Base-by-base conservation (phyloP, 768 basidiomycete genomes). In the Russula griseocarnosa region DNA sequence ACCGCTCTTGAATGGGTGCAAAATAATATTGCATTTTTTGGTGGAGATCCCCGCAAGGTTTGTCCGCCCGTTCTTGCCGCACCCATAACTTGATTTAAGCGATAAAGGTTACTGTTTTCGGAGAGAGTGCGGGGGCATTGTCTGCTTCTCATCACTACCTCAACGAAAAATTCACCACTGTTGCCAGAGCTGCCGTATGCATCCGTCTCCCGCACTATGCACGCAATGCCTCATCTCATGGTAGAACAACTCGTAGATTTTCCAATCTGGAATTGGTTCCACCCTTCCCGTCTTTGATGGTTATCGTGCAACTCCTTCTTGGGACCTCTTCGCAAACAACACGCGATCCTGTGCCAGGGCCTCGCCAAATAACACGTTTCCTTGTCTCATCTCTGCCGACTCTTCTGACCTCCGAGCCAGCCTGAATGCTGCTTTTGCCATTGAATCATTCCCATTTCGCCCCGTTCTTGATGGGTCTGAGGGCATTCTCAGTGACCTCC, bases 391-490 rank as follows among this genome's bases (percentile, higher is more conserved):
- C 13, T 38, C 51, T 4, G 71, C 69, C 24, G 68, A 58, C 44
- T 53, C 64, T 5, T 52, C 68, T 14, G 68, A 71, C 11, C 22
- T 73, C 7, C 46, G 58, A 3, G 51, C 49, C 16, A 67, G 66
- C n/a, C 47, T 63, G 44, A 52, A 73, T 2, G 30, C 73, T 14
- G 65, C 66, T 5, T 66, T 75, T 14, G 65, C 75, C 16, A 61
- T 68, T 1, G 73, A 75, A 58, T 30, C 42, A 18, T 74, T 77
- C 57, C 72, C 71, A 0, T 82, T 76, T 61, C 66, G 69, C 7
- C 78, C 80, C 1, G 75, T 75, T 14, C 70, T 82, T 34, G 81
- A 82, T 55, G 79, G 79, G 0, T 73, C 72, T 3, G 73, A 70
- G 0, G 78, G 79, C 0, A 57, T 81, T 2, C 69, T 78, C 44